phyloP scores from a whole-genome alignment of 2,329 filamentous ascomycete species.

The Colletotrichum sp. region DNA sequence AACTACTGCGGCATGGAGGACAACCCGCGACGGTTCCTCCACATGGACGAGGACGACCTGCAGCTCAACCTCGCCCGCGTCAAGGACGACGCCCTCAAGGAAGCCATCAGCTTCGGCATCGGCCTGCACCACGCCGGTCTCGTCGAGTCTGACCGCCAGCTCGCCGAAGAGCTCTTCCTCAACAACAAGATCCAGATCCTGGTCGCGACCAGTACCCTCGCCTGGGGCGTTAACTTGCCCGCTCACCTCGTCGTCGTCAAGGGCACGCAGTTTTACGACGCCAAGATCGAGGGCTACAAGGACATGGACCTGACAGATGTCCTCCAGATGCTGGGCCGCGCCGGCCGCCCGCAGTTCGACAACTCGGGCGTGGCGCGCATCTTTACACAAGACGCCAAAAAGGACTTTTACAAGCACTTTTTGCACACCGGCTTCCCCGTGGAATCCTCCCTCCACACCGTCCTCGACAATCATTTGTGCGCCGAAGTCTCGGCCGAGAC shows the following conservation, averaged over 20 bases:
- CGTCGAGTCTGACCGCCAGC: slow-evolving; percentile 89
- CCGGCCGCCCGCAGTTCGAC: slow-evolving; percentile 95
- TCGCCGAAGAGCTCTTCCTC: slow-evolving; percentile 92
- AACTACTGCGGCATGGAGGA: slow-evolving; percentile 99
- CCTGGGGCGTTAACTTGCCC: slow-evolving; percentile 97
- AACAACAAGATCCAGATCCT: slow-evolving; percentile 99
- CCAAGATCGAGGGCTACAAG: slow-evolving; percentile 95
- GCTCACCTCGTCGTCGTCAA: slow-evolving; percentile 98
- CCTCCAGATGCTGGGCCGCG: slow-evolving; percentile 95
- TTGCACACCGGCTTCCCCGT: slow-evolving; percentile 97
- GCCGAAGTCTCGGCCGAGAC: slow-evolving; percentile 95
- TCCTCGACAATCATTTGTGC: slow-evolving; percentile 94
- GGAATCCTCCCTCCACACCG: slow-evolving; percentile 94
- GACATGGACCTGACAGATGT: slow-evolving; percentile 99
- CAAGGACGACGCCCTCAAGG: slow-evolving; percentile 90
- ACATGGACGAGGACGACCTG: slow-evolving; percentile 94
- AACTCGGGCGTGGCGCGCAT: slow-evolving; percentile 95
- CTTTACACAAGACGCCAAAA: slow-evolving; percentile 96
- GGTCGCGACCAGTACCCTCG: slow-evolving; percentile 92
- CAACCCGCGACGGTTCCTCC: slow-evolving; percentile 89
- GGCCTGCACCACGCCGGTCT: slow-evolving; percentile 96
- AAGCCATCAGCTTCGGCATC: slow-evolving; percentile 97
- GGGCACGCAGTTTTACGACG: slow-evolving; percentile 97
- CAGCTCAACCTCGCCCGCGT: slow-evolving; percentile 86
- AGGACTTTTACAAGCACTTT: slow-evolving; percentile 99